phyloP scores from a whole-genome alignment of 306 rosid genomes.

The Argentina anserina region DNA sequence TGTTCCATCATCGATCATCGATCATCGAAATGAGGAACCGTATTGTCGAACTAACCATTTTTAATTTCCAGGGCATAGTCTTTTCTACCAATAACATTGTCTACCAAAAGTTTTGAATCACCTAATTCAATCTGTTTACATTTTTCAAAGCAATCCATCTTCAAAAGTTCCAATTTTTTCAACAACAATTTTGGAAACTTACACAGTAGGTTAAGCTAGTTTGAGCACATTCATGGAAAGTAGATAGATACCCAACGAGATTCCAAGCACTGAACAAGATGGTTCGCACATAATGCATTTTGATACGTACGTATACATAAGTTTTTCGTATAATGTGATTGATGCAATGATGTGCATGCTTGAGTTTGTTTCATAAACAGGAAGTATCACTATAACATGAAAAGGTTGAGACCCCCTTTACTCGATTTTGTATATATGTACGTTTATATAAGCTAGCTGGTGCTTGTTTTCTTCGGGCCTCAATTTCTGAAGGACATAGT shows the following conservation, averaged over 20 bases:
- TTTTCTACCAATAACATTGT: slow-evolving; percentile 1
- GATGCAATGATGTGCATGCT: background rate
- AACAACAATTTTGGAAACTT: background rate
- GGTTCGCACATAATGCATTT: background rate
- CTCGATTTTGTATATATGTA: no score
- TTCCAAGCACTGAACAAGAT: background rate
- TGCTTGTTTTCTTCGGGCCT: background rate
- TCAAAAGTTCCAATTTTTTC: background rate
- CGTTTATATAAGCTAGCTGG: background rate
- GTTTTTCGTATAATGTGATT: background rate
- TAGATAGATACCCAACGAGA: background rate
- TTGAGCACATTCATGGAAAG: background rate
- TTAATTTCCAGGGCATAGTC: background rate
- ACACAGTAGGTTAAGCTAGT: background rate
- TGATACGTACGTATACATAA: background rate
- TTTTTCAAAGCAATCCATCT: background rate
- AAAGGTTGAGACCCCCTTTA: background rate
- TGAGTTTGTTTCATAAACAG: background rate
- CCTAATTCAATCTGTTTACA: background rate
- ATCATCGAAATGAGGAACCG: background rate
- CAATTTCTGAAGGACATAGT: background rate
- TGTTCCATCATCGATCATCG: background rate
- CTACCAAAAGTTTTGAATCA: background rate
- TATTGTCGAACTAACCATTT: background rate
- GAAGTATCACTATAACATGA: background rate